Base-by-base conservation (phyloP, 192 early-diverging fungal genomes). In the Chytriomyces sp. region DNA sequence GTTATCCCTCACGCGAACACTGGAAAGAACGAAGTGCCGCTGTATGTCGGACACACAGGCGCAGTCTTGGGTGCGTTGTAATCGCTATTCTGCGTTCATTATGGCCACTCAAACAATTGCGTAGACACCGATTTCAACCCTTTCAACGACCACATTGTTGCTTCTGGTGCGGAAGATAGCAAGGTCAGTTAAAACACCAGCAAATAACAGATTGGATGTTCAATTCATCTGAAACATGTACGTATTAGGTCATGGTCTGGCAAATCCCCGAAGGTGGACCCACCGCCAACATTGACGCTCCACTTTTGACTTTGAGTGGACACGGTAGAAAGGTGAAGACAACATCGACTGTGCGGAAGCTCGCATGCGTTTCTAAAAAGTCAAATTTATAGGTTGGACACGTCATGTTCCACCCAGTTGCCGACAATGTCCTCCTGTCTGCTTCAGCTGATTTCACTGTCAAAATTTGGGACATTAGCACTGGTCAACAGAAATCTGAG, bases 131-230 rank as follows among this genome's bases (percentile, higher is more conserved):
- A 94, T 78, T 99, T 98, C 76, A 94, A 96, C 79, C 97, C 96
- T 35, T 99, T 98, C 86, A 98, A 98, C 75, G 98, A 99, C 82
- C 89, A 97, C 83, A 85, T 99, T 66, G 89, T 99, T 77, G 98
- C 98, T 26, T 88, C 83, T 45, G 86, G 82, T 28, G 75, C 86
- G 28, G 87, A 87, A 78, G 87, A 87, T 76, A 77, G 79, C 64
- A 87, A 71, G 78, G 85, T 85, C 45, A 61, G 76, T 35, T 9
- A 28, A 20, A 44, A 50, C 28, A 79, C n/a, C 7, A 16, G 20
- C 70, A 72, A 18, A 20, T 69, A n/a, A 49, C 46, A 10, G 35
- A 35, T 35, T n/a, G 50, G 5, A n/a, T n/a, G 46, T 6, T 6
- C 13, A 23, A 63, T 66, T 63, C 71, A 35, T 9, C 26, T 61